These are phyloP conservation scores for Drechslera avenae DNA, from an alignment of 2,329 filamentous ascomycete species.

Conservation along the genomic window DNA sequence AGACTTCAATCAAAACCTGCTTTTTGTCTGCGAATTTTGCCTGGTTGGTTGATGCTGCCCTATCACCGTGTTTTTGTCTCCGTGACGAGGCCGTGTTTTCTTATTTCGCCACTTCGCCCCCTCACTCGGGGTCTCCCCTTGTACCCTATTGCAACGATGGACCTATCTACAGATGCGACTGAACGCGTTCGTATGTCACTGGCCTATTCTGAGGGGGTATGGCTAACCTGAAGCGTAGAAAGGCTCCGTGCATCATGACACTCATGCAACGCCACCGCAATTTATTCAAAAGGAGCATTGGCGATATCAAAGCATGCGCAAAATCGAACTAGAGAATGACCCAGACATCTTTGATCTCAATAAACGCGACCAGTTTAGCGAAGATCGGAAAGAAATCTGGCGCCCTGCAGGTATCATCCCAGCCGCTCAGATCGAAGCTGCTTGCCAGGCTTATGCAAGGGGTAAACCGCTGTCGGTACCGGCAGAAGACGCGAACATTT, in stretches of 20 bases:
- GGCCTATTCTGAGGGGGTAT: constrained; percentile 20
- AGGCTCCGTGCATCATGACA: constrained; percentile 43
- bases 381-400: constrained; percentile 41
- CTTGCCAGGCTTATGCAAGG: constrained; percentile 41
- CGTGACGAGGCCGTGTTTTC: background rate
- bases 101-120: background rate
- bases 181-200: constrained; percentile 43
- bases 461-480: constrained; percentile 27
- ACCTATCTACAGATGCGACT: constrained; percentile 31
- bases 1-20: background rate
- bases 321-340: constrained; percentile 57
- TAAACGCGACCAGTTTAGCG: constrained; percentile 36
- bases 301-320: constrained; percentile 65
- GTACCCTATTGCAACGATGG: constrained; percentile 20
- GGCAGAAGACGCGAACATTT: constrained; percentile 37
- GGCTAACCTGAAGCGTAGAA: constrained; percentile 27
- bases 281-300: constrained; percentile 45
- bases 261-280: constrained; percentile 43
- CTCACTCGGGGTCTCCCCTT: background rate
- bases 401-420: constrained; percentile 34
- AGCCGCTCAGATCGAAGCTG: constrained; percentile 34
- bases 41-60: constrained; percentile 4
- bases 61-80: constrained; percentile 2
- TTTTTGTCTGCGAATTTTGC: background rate
- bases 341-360: constrained; percentile 51